phyloP scores from a whole-genome alignment of 768 basidiomycete genomes.

The Cystofilobasidium macerans region DNA sequence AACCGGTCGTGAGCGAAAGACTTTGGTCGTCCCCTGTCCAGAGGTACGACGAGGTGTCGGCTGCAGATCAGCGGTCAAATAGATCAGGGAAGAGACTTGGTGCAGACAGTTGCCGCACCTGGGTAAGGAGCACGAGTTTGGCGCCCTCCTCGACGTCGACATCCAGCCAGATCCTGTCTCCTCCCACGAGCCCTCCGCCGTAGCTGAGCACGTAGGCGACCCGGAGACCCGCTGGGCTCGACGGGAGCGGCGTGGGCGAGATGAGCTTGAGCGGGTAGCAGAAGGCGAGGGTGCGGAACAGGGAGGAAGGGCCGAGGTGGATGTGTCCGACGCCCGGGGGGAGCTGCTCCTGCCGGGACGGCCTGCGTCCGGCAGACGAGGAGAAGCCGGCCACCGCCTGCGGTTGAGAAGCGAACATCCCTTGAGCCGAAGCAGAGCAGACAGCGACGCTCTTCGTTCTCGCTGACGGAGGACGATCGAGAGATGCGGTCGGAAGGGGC shows the following conservation, averaged over 20 bases:
- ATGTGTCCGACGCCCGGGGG: too few relatives aligned
- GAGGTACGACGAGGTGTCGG: background rate
- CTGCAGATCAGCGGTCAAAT: background rate
- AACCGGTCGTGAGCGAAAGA: background rate
- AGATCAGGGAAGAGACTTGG: too few relatives aligned
- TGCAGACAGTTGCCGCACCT: background rate
- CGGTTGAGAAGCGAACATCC: too few relatives aligned
- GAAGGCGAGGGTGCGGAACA: constrained; percentile 24
- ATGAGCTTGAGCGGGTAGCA: constrained; percentile 25
- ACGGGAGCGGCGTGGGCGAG: constrained; percentile 11
- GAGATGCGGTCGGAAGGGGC: too few relatives aligned
- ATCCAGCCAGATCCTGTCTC: constrained; percentile 22
- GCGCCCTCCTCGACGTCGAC: constrained; percentile 15
- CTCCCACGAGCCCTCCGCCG: constrained; percentile 22
- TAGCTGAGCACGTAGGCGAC: constrained; percentile 25
- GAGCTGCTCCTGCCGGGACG: too few relatives aligned
- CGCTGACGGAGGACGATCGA: too few relatives aligned
- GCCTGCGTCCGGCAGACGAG: too few relatives aligned
- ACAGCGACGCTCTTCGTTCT: too few relatives aligned
- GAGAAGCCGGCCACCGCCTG: too few relatives aligned
- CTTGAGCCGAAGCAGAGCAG: too few relatives aligned
- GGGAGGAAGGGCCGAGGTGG: too few relatives aligned
- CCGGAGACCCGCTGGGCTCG: constrained; percentile 4
- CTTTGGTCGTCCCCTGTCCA: constrained; percentile 23
- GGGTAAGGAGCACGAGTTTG: constrained; percentile 21